Base-by-base conservation (phyloP, 1,284 basidiomycete genomes). In the Puccinia hordei region DNA sequence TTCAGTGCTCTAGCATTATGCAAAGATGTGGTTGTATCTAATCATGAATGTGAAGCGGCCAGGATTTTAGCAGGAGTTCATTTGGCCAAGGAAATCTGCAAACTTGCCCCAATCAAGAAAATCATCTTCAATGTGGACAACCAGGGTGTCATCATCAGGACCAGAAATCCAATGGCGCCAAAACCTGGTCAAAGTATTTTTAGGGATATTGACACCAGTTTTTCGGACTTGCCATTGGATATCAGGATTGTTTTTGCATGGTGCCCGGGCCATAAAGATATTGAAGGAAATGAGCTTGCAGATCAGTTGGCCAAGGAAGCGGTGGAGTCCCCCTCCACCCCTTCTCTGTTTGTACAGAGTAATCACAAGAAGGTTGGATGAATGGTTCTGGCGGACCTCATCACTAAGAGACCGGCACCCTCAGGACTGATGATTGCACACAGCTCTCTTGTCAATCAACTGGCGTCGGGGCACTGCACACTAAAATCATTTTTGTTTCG, bases 241-340 rank as follows among this genome's bases (percentile, higher is more conserved):
- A 6, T 68, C 3, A 41, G 27, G 30, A 13, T 72, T 13, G 2
- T 15, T 3, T 38, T 72, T 8, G 46, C 35, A 12, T 72, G 69
- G 69, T 72, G 69, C 30, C 69, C 65, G n/a, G 65, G 65, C 4
- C 65, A 72, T 33, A 30, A 15, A 30, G 69, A 44, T 5, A 35
- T 53, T 17, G 46, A 6, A 35, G 49, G 49, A 15, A 72, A 72
- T 49, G 46, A 72, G 22, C 22, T 44, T 3, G 68, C 68, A 8
- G 38, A 71, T 49, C 35, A 41, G 12, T 12, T 41, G 12, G 38
- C 38, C 38, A 41, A 41, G 12, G 38, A 41, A 4, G 38, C 38
- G 19, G 4, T 22, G 13, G 38, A 41, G 38, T 41, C 38, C 38
- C 38, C 38, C 38, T 41, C 38, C 4, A 12, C 38, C 6, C 38